Base-by-base conservation (phyloP, 2,329 filamentous ascomycete genomes). In the Cladorrhinum sp. region DNA sequence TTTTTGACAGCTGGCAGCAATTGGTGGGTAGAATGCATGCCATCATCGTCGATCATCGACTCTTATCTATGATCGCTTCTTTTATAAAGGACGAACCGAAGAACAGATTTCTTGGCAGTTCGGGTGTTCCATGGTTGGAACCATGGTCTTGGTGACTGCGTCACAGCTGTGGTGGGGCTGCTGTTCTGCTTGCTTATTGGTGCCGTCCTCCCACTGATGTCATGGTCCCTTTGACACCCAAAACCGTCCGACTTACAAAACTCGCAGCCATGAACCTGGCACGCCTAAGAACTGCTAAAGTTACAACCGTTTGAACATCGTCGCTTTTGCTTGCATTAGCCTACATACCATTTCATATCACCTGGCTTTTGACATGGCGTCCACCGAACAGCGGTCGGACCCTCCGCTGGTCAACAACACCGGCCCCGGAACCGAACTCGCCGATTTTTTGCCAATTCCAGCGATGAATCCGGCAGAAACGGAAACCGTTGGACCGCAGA, bases 391-490 rank as follows among this genome's bases (percentile, higher is more conserved):
- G 20, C 41, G 18, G n/a, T 45, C 41, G 3, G 41, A 22, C 41
- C 18, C 41, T 22, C 41, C 18, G 41, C 41, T 45, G 41, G 41
- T 45, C 12, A 64, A 60, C n/a, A 66, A 66, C 50, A 60, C 58
- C 24, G 65, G 63, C 1, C 64, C 64, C 0, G 68, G 69, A 2
- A 66, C 69, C 2, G 63, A 64, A 6, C 22, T 75, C 25, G 61
- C 61, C 23, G 71, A 76, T 53, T 60, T 74, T 3, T 64, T 77
- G 9, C 75, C 74, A 5, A 59, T 75, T 4, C 74, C 74, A 0
- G 61, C 68, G n/a, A 68, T 67, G 2, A 64, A 72, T 38, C 69
- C 72, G 13, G 66, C 61, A 1, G 66, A 74, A 9, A 68, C 61
- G 1, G 66, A 74, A 9, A 68, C 70, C 1, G 55, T 57, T 3